phyloP scores from a whole-genome alignment of 345 rosid genomes.

The Erodium maritimum region DNA sequence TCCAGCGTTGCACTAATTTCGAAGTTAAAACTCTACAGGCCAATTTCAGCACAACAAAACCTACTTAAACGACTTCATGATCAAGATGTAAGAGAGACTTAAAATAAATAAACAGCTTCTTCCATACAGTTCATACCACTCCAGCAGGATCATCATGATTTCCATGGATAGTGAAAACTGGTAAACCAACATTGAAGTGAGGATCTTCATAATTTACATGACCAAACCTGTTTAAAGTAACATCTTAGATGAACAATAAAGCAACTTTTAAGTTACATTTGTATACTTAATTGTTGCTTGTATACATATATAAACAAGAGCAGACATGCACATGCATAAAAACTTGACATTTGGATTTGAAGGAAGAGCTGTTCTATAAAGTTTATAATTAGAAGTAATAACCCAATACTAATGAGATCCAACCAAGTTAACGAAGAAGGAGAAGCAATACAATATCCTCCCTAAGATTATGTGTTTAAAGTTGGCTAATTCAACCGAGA shows the following conservation, averaged over 20 bases:
- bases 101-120: slow-evolving; percentile 7
- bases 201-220: slow-evolving; percentile 99
- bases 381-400: neutral
- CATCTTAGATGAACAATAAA: slow-evolving; percentile 5
- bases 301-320: neutral
- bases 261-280: neutral
- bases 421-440: neutral
- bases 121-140: slow-evolving; percentile 49
- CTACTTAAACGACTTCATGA: neutral
- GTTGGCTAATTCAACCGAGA: neutral
- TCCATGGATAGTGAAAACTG: slow-evolving; percentile 96
- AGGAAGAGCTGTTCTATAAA: neutral
- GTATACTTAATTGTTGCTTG: neutral
- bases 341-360: neutral
- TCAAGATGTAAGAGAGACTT: too few species aligned
- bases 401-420: neutral
- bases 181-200: slow-evolving; percentile 93
- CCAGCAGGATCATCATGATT: slow-evolving; percentile 99
- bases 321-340: neutral
- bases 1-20: neutral
- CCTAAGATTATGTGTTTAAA: too few species aligned
- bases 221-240: slow-evolving; percentile 53
- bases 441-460: neutral
- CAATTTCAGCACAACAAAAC: neutral
- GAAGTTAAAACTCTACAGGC: neutral